Evolutionary conservation across 2,329 filamentous ascomycete species (phyloP), one percentile per base, ranked within the genome.

Genomic region (Beauveria scarabaeidicola): DNA sequence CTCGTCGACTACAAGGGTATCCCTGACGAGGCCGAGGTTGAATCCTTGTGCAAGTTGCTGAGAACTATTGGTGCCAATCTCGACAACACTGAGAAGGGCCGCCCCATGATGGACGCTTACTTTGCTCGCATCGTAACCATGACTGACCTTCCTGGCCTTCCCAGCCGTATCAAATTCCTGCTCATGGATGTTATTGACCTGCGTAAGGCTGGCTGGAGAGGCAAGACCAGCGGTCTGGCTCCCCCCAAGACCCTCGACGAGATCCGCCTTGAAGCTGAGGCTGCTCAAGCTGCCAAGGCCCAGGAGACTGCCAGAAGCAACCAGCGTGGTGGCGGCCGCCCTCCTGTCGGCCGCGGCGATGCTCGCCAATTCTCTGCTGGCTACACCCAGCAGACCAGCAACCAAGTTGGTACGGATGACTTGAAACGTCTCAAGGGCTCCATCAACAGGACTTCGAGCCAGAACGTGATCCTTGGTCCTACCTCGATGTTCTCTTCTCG

Each of bases 181-280:
- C 83, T 99, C 62, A 85, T 97, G 86, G 94, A 99, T 71, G 84
- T 96, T 59, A 73, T 96, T 60, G 94, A 99, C 72, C 80, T 99
- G 64, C 87, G 94, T 66, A 84, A 75, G 70, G 78, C 80, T 56
- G 80, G 83, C 71, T 99, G 94, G 94, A 75, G 82, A 62, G 91
- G 90, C 60, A 97, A 96, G 81, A 91, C 96, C 71, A 77, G 79
- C 58, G 89, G 92, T 76, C 97, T 97, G 80, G 57, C 57, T 6
- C 94, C 94, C 41, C 94, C 94, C 61, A 97, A 97, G 86, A 99
- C 94, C 9, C 88, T 99, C 57, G 86, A 91, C 4, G 90, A 97
- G 76, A 90, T 99, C 66, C 90, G 91, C 71, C 88, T 87, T 66
- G 88, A 91, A 74, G 83, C 83, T 61, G 89, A 91, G 76, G 91